These are phyloP conservation scores for Pseudozyma tsukubaensis DNA, from an alignment of 1,284 basidiomycete genomes.

Conservation along the genomic window DNA sequence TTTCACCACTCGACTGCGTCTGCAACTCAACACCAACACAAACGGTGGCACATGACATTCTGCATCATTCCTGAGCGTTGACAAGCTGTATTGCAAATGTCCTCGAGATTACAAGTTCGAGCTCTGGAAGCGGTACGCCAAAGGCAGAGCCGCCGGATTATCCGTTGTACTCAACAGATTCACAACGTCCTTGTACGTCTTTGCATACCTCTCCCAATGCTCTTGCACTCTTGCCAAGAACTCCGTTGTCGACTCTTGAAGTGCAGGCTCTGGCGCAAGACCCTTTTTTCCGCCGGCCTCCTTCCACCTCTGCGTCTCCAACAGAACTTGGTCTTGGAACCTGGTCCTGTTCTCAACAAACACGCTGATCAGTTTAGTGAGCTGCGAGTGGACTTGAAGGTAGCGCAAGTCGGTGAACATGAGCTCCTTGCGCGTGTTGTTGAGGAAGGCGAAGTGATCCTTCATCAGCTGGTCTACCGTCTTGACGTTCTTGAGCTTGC, in stretches of 20 bases:
- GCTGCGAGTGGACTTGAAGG: conserved; percentile 56
- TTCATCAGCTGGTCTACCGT: conserved; percentile 68
- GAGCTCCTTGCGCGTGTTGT: conserved; percentile 64
- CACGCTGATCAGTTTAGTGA: conserved; percentile 57
- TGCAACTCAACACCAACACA: background rate
- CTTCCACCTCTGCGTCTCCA: conserved; percentile 51
- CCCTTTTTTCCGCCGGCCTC: conserved; percentile 29
- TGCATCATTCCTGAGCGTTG: no score
- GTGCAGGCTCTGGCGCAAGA: conserved; percentile 25
- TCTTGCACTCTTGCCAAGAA: conserved; percentile 52
- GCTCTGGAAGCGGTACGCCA: conserved; percentile 64
- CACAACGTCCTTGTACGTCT: conserved; percentile 66
- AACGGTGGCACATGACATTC: background rate
- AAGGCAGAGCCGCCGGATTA: conserved; percentile 65
- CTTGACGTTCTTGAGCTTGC: conserved; percentile 55
- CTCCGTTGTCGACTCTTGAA: conserved; percentile 40
- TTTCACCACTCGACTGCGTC: background rate
- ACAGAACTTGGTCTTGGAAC: conserved; percentile 58
- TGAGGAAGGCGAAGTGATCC: conserved; percentile 66
- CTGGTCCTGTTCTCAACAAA: conserved; percentile 59
- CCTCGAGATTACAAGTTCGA: conserved; percentile 32
- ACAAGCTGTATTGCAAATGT: no score
- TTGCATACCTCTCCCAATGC: conserved; percentile 58
- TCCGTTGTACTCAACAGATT: conserved; percentile 66
- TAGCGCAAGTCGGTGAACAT: conserved; percentile 66